A percentile compares a stretch with the other conserved stretches of the same genome.
These are phyloP conservation scores for Gynandropsis gynandra DNA, from an alignment of 345 rosid genomes.

Conservation along the genomic window DNA sequence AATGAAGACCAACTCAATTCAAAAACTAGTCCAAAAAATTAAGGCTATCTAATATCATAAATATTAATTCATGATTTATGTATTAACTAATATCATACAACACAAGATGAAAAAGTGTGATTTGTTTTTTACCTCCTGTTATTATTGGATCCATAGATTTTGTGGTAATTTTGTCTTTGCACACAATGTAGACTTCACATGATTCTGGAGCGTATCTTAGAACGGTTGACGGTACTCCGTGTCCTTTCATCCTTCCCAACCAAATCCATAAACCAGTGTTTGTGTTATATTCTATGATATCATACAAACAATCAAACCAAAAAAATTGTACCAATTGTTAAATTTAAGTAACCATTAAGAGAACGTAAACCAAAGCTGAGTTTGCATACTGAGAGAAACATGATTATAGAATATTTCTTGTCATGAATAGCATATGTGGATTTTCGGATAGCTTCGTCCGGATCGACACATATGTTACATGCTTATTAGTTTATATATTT, in stretches of 20 bases:
- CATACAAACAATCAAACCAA: too few species aligned
- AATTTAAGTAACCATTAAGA: background rate
- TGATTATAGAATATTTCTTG: too few species aligned
- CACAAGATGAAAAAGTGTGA: background rate
- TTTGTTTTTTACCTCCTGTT: conserved; percentile 24
- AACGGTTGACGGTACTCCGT: conserved; percentile 47
- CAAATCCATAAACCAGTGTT: conserved; percentile 9
- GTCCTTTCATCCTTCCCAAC: conserved; percentile 51
- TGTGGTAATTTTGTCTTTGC: conserved; percentile 34
- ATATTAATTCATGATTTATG: too few species aligned
- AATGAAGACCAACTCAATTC: background rate
- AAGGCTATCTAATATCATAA: too few species aligned
- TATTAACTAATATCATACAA: too few species aligned
- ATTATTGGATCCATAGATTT: conserved; percentile 36
- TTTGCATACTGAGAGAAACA: too few species aligned
- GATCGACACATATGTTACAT: too few species aligned
- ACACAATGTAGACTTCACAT: conserved; percentile 50
- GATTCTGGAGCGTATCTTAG: conserved; percentile 44
- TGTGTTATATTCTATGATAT: too few species aligned
- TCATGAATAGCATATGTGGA: too few species aligned
- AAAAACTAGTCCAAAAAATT: too few species aligned
- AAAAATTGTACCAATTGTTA: background rate
- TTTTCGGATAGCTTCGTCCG: too few species aligned
- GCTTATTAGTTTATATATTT: too few species aligned
- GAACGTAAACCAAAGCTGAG: background rate